Percentiles rank a stretch among this genome's conserved stretches.
Conservation (phyloP, 2,329 filamentous ascomycete genomes). For the Pseudopithomyces maydicus region DNA sequence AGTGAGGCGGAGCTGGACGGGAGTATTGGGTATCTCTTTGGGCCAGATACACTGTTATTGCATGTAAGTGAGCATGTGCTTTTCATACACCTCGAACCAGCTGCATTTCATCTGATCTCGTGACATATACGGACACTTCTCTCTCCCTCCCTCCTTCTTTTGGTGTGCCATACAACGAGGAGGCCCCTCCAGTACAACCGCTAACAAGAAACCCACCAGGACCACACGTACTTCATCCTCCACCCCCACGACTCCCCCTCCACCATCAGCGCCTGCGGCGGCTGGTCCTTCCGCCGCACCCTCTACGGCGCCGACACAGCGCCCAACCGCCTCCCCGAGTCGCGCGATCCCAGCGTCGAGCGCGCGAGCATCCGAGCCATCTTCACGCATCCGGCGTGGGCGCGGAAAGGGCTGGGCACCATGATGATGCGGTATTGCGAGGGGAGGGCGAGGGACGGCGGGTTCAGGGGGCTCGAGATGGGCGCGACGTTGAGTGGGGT, state of each 20-base stretch:
- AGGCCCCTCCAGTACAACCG: too few relatives aligned
- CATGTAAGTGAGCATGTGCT: slow-evolving; percentile 12
- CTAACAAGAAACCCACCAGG: too few relatives aligned
- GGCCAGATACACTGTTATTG: slow-evolving; percentile 41
- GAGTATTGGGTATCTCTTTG: slow-evolving; percentile 44
- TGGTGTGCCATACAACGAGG: not conserved
- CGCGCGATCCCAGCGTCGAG: slow-evolving; percentile 32
- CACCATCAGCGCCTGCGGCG: slow-evolving; percentile 40
- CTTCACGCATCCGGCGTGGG: slow-evolving; percentile 36
- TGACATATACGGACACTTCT: not conserved
- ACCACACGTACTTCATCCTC: slow-evolving; percentile 41
- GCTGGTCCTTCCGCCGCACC: slow-evolving; percentile 43
- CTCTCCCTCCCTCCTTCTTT: too few relatives aligned
- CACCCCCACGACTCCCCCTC: slow-evolving; percentile 23
- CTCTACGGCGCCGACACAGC: slow-evolving; percentile 42
- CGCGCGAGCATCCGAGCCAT: slow-evolving; percentile 43
- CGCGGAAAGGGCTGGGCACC: slow-evolving; percentile 29
- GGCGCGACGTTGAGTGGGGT: slow-evolving; percentile 36
- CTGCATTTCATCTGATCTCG: not conserved
- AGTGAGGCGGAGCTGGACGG: slow-evolving; percentile 41
- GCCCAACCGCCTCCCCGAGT: slow-evolving; percentile 33
- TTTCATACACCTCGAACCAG: not conserved
- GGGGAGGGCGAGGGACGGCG: slow-evolving; percentile 27
- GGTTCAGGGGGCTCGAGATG: slow-evolving; percentile 41
- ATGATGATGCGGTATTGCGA: slow-evolving; percentile 48